phyloP scores from a whole-genome alignment of 331 rosid species.

The Acacia pycnantha region DNA sequence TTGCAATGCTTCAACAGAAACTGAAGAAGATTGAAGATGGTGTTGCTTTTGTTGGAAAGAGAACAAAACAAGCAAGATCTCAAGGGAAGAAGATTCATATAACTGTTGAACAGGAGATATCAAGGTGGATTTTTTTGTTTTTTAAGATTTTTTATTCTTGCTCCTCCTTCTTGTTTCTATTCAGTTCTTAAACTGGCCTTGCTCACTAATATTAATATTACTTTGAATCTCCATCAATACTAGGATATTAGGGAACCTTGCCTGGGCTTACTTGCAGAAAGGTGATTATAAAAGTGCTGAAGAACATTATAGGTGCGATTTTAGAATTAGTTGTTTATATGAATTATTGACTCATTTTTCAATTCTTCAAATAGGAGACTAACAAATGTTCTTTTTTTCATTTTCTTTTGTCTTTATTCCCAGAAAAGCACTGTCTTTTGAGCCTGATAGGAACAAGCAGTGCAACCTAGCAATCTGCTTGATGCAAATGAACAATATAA shows the following conservation, averaged over 20 bases:
- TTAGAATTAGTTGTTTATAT: not conserved
- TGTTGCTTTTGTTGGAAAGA: conserved; percentile 61
- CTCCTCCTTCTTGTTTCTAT: conserved; percentile 11
- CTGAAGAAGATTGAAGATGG: conserved; percentile 80
- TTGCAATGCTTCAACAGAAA: conserved; percentile 73
- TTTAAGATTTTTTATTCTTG: not conserved
- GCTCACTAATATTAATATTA: not conserved
- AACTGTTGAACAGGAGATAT: conserved; percentile 81
- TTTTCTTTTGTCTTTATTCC: not conserved
- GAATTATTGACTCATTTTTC: not conserved
- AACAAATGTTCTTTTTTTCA: not conserved
- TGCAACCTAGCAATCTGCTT: conserved; percentile 93
- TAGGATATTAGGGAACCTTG: conserved; percentile 90
- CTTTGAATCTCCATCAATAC: conserved; percentile 16
- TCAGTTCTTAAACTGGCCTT: not conserved
- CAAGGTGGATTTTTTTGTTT: conserved; percentile 48
- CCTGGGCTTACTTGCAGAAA: conserved; percentile 94
- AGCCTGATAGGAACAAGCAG: conserved; percentile 78
- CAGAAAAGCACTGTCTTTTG: conserved; percentile 84
- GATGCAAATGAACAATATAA: conserved; percentile 62
- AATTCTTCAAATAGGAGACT: not conserved
- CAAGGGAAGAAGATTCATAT: conserved; percentile 90
- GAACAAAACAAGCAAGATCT: conserved; percentile 80
- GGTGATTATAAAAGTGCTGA: conserved; percentile 62
- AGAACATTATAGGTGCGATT: conserved; percentile 69